phyloP scores from a whole-genome alignment of 257 asterid genomes.

The Henckelia pumila region DNA sequence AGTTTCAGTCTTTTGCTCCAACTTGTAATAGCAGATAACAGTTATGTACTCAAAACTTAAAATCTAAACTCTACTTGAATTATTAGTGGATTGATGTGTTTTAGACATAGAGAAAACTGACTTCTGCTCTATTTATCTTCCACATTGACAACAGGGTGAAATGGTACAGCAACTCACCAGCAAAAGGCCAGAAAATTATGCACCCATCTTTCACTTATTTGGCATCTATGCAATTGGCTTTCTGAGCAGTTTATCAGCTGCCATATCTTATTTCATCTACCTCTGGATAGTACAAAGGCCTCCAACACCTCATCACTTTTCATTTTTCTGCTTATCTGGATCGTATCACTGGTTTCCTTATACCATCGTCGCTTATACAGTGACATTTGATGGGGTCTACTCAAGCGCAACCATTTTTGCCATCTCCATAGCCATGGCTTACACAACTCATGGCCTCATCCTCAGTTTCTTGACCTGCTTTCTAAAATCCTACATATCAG shows the following conservation, averaged over 20 bases:
- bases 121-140: constrained; percentile 12
- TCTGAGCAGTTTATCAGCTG: constrained; percentile 58
- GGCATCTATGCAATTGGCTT: constrained; percentile 54
- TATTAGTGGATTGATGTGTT: background rate
- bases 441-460: constrained; percentile 47
- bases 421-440: constrained; percentile 39
- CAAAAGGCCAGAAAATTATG: constrained; percentile 20
- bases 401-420: constrained; percentile 40
- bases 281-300: constrained; percentile 34
- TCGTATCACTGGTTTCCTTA: constrained; percentile 65
- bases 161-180: constrained; percentile 15
- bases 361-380: constrained; percentile 44
- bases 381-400: constrained; percentile 28
- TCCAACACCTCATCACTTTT: constrained; percentile 38
- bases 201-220: constrained; percentile 36
- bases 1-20: background rate
- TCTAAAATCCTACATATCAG: constrained; percentile 25
- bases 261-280: constrained; percentile 43
- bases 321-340: constrained; percentile 44
- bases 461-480: constrained; percentile 42
- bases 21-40: background rate
- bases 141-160: constrained; percentile 34
- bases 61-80: background rate
- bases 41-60: background rate
- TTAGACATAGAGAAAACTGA: constrained; percentile 13